Evolutionary conservation across 2,329 filamentous ascomycete species (phyloP).

Genomic region (Pyrenophora seminiperda): DNA sequence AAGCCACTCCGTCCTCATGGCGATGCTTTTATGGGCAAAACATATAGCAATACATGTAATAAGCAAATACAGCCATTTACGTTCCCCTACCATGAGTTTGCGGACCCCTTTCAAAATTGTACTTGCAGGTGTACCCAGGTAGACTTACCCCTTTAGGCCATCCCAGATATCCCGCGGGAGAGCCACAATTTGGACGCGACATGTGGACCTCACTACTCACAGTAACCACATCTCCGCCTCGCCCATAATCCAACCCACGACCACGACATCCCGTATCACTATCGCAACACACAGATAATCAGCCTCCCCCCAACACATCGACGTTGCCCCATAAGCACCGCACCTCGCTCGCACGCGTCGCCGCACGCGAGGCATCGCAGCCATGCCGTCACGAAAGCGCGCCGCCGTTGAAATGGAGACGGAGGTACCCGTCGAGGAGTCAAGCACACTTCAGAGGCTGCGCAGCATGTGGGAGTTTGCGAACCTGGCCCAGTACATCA

Average conservation of each 20-base stretch:
- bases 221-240: slow-evolving; percentile 13
- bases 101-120: neutral
- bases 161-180: slow-evolving; percentile 4
- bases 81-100: neutral
- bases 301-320: neutral
- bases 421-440: slow-evolving; percentile 52
- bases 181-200: slow-evolving; percentile 10
- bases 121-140: neutral
- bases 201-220: neutral
- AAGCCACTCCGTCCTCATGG: no score
- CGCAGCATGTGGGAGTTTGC: slow-evolving; percentile 96
- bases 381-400: slow-evolving; percentile 48
- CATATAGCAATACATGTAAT: no score
- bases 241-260: slow-evolving; percentile 3
- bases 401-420: slow-evolving; percentile 60
- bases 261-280: neutral
- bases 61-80: neutral
- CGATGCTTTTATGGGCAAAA: no score
- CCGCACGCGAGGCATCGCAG: slow-evolving; percentile 34
- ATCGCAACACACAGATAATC: slow-evolving; percentile 1
- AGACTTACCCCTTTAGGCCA: slow-evolving; percentile 4
- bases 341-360: slow-evolving; percentile 38
- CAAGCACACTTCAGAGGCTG: slow-evolving; percentile 64
- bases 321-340: neutral
- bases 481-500: slow-evolving; percentile 90